phyloP scores from a whole-genome alignment of 257 asterid species.

The Solanum piurae region DNA sequence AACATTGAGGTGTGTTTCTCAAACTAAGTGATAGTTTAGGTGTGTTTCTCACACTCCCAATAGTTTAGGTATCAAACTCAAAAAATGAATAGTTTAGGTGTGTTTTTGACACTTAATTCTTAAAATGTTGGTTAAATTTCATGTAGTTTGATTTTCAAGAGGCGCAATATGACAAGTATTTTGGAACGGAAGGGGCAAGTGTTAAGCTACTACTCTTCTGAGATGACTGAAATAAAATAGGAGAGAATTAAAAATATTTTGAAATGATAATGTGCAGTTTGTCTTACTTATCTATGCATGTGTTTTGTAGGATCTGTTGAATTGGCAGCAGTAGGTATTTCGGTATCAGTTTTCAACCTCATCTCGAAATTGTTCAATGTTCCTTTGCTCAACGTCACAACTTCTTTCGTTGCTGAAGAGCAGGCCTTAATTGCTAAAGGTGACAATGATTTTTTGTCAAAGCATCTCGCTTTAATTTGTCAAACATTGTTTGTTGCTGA shows the following conservation, averaged over 20 bases:
- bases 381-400: slow-evolving; percentile 88
- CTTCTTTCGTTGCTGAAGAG: slow-evolving; percentile 97
- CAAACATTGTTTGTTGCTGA: not conserved
- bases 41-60: too few species aligned
- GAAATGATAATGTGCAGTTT: not conserved
- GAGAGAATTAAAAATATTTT: not conserved
- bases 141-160: not conserved
- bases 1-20: not conserved
- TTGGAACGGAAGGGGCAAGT: not conserved
- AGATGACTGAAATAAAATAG: not conserved
- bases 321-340: slow-evolving; percentile 92
- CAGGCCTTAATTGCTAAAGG: slow-evolving; percentile 47
- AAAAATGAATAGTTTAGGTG: not conserved
- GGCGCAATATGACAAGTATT: not conserved
- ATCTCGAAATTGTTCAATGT: slow-evolving; percentile 86
- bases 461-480: not conserved
- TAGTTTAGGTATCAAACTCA: too few species aligned
- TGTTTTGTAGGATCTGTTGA: slow-evolving; percentile 69
- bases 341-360: slow-evolving; percentile 79
- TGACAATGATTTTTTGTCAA: not conserved
- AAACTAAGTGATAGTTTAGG: too few species aligned
- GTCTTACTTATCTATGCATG: not conserved
- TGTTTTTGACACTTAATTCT: too few species aligned
- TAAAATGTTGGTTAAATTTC: not conserved
- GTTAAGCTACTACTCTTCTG: not conserved